phyloP scores from a whole-genome alignment of 805 yeast species.

The Wickerhamiella sergipiensis region DNA sequence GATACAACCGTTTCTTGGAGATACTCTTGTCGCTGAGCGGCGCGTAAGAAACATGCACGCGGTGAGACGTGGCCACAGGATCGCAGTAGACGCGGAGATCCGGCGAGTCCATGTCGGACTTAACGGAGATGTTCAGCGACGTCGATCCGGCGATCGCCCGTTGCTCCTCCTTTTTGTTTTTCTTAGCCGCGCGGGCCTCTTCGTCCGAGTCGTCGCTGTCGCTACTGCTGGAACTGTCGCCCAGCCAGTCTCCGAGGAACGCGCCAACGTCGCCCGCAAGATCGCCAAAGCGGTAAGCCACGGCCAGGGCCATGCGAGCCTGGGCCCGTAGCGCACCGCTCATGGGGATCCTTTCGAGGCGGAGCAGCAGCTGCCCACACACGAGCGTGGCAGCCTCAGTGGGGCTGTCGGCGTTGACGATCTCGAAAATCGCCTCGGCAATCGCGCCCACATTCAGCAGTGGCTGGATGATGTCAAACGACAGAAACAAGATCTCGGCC shows the following conservation, averaged over 20 bases:
- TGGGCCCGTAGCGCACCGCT: constrained; percentile 2
- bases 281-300: constrained; percentile 8
- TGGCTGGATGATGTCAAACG: constrained; percentile 7
- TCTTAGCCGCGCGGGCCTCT: constrained; percentile 5
- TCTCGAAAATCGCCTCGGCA: constrained; percentile 10
- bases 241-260: constrained; percentile 7
- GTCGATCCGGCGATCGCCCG: background rate
- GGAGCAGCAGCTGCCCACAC: constrained; percentile 5
- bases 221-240: constrained; percentile 3
- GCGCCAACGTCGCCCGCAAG: constrained; percentile 4
- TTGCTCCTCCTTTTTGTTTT: background rate
- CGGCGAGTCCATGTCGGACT: background rate
- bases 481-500: constrained; percentile 6
- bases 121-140: background rate
- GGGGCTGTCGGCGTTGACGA: constrained; percentile 7
- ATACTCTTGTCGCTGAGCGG: background rate
- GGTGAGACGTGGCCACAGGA: background rate
- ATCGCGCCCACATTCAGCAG: constrained; percentile 7
- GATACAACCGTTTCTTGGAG: background rate
- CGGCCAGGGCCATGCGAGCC: constrained; percentile 6
- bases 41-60: background rate
- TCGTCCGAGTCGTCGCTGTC: constrained; percentile 6
- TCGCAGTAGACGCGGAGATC: background rate
- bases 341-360: constrained; percentile 8
- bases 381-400: constrained; percentile 6